These are phyloP conservation scores for Buxus sempervirens DNA, from an alignment of 164 flowering plant genomes.

Conservation along the genomic window DNA sequence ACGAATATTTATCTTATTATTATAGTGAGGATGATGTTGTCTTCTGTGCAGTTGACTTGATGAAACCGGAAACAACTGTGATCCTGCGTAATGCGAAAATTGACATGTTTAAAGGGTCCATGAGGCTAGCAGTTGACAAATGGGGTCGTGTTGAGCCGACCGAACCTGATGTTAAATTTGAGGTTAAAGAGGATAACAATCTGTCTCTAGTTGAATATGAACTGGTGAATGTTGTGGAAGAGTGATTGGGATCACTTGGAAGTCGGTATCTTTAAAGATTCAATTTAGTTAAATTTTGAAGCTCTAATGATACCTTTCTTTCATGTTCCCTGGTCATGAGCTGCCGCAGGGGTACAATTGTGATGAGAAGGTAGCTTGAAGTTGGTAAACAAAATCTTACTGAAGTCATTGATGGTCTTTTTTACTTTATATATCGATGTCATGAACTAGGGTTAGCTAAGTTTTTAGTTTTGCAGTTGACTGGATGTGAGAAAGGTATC, in stretches of 20 bases:
- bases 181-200: constrained; percentile 33
- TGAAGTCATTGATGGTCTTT: not conserved
- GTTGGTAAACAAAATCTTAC: not conserved
- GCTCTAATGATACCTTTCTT: not conserved
- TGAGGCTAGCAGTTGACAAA: constrained; percentile 43
- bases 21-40: not conserved
- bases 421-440: not conserved
- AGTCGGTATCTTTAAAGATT: not conserved
- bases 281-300: not conserved
- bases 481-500: not conserved
- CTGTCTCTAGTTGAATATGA: constrained; percentile 38
- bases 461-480: not conserved
- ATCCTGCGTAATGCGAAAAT: constrained; percentile 40
- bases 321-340: not conserved
- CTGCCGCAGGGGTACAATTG: not conserved
- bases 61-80: constrained; percentile 31
- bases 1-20: not conserved
- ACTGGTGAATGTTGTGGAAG: constrained; percentile 27
- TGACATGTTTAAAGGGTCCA: constrained; percentile 39
- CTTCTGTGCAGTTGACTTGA: constrained; percentile 27
- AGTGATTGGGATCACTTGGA: not conserved
- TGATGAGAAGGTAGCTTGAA: not conserved
- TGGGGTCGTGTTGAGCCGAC: constrained; percentile 43
- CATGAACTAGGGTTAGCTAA: not conserved
- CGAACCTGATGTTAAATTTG: constrained; percentile 33